Evolutionary conservation across 345 rosid genomes (phyloP).

Genomic region (Isatis tinctoria): DNA sequence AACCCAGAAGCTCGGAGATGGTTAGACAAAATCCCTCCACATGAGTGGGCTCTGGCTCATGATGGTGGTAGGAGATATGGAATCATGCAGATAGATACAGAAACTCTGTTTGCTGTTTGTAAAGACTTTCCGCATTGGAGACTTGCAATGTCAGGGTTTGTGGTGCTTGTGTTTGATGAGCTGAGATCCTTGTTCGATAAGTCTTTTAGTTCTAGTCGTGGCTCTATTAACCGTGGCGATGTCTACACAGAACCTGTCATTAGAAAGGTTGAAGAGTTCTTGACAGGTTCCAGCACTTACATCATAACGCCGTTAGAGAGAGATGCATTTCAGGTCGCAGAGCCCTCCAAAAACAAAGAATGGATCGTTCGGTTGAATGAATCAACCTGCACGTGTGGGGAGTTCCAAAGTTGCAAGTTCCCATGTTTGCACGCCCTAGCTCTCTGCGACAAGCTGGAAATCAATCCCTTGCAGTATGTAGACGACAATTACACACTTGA

Average conservation of each 20-base stretch:
- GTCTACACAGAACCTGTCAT: background rate
- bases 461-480: constrained; percentile 18
- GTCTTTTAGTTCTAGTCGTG: background rate
- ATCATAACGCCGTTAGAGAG: background rate
- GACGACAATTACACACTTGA: background rate
- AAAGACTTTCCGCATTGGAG: background rate
- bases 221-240: background rate
- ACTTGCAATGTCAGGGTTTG: background rate
- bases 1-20: constrained; percentile 9
- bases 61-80: background rate
- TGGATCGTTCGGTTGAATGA: background rate
- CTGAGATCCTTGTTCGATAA: background rate
- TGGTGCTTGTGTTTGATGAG: background rate
- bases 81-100: background rate
- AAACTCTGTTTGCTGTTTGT: background rate
- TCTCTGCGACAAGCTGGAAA: background rate
- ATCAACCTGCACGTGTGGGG: background rate
- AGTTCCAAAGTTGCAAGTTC: background rate
- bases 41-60: constrained; percentile 3
- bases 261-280: background rate
- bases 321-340: background rate
- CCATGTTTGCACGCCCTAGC: constrained; percentile 4
- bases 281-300: background rate
- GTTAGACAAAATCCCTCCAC: background rate
- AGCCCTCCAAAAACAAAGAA: too few species aligned